phyloP scores from a whole-genome alignment of 495 filamentous ascomycete species.

The Sphaerosporella brunnea region DNA sequence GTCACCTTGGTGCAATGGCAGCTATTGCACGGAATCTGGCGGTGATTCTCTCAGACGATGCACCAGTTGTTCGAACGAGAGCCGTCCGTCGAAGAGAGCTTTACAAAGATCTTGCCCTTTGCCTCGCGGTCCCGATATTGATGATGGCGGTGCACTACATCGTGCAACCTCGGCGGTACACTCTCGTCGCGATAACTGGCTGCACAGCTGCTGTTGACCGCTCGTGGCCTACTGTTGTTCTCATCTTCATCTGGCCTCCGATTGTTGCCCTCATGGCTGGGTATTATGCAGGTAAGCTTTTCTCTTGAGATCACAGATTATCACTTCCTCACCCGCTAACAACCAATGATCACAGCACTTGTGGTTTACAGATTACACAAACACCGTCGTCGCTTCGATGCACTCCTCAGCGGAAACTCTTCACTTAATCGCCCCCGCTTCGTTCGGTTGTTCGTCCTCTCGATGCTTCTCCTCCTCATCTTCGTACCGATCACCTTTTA shows the following conservation, averaged over 20 bases:
- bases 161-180: slow-evolving; percentile 52
- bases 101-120: slow-evolving; percentile 46
- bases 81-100: slow-evolving; percentile 36
- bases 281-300: slow-evolving; percentile 56
- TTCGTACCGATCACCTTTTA: slow-evolving; percentile 48
- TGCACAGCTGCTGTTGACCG: slow-evolving; percentile 47
- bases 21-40: slow-evolving; percentile 64
- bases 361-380: slow-evolving; percentile 48
- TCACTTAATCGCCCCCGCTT: slow-evolving; percentile 49
- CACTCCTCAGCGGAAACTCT: slow-evolving; percentile 41
- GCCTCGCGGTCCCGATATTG: slow-evolving; percentile 47
- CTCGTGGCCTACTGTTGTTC: slow-evolving; percentile 51
- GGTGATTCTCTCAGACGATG: slow-evolving; percentile 46
- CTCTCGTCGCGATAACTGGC: slow-evolving; percentile 53
- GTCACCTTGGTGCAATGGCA: slow-evolving; percentile 40
- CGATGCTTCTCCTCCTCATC: slow-evolving; percentile 45
- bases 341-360: slow-evolving; percentile 43
- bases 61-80: slow-evolving; percentile 36
- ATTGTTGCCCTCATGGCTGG: slow-evolving; percentile 45
- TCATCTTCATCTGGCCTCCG: slow-evolving; percentile 49
- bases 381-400: slow-evolving; percentile 44
- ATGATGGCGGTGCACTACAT: slow-evolving; percentile 51
- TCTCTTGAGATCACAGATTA: too few species aligned
- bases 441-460: slow-evolving; percentile 59
- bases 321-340: too few species aligned